Evolutionary conservation across 805 yeast species (phyloP).

Genomic region (Kodamaea laetipori): DNA sequence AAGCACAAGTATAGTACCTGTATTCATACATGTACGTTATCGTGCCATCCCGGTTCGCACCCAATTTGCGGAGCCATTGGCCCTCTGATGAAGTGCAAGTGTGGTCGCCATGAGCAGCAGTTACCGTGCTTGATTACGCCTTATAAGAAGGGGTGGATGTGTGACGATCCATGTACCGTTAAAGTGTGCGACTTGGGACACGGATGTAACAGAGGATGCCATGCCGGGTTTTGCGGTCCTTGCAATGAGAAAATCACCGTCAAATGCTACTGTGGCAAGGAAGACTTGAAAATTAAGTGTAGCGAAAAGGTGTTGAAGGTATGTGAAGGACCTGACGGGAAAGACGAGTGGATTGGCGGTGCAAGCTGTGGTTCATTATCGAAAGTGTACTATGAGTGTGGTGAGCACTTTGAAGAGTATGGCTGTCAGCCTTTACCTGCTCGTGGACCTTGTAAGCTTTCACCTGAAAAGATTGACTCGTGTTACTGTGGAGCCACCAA

Average conservation of each 20-base stretch:
- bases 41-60: constrained; percentile 92
- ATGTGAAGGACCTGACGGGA: constrained; percentile 19
- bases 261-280: constrained; percentile 76
- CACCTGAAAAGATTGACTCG: constrained; percentile 59
- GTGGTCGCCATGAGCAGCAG: constrained; percentile 70
- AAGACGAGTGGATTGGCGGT: constrained; percentile 32
- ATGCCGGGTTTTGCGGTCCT: constrained; percentile 78
- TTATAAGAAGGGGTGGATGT: constrained; percentile 65
- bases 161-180: constrained; percentile 63
- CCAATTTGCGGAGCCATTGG: constrained; percentile 79
- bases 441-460: constrained; percentile 52
- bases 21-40: constrained; percentile 70
- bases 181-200: constrained; percentile 68
- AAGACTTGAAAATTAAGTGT: constrained; percentile 47
- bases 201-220: constrained; percentile 64
- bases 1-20: constrained; percentile 55
- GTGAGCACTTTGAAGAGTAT: constrained; percentile 51
- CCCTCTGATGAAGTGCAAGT: constrained; percentile 66
- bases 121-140: constrained; percentile 75
- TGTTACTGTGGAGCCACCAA: constrained; percentile 81
- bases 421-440: constrained; percentile 54
- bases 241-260: constrained; percentile 55
- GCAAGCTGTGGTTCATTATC: constrained; percentile 38
- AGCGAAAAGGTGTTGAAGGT: constrained; percentile 41
- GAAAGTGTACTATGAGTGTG: constrained; percentile 64